Base-by-base conservation (phyloP, 495 filamentous ascomycete genomes). In the Xylaria castorea region DNA sequence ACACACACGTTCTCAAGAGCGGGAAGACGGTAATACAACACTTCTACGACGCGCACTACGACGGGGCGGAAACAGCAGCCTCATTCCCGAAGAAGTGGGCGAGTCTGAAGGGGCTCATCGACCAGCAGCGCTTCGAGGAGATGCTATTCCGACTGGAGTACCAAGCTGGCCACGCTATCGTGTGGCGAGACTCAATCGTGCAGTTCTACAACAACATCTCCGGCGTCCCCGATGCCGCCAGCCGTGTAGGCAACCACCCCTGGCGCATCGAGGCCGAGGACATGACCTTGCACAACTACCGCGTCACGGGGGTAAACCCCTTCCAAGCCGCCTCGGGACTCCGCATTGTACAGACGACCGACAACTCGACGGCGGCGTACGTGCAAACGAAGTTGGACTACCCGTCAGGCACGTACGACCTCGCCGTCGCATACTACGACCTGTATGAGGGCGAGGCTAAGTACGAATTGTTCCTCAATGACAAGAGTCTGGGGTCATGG, bases 11-110 rank as follows among this genome's bases (percentile, higher is more conserved):
- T 22, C 87, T 93, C 18, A 82, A 91, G 53, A 89, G 84, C 7
- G 89, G 90, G 9, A 88, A 91, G 78, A 91, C 90, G 0, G 90
- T 93, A 1, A 92, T 93, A 64, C 91, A 93, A 79, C 89, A 93
- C 77, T 92, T 93, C 76, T 93, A 93, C 76, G 88, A 93, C 73
- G 88, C 89, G 38, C 84, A 93, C 78, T 92, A 93, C 79, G 80
- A 73, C 20, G 91, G 91, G 20, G 86, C 87, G 25, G 85, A 82
- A 27, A 87, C 84, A 3, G 91, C 87, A 1, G 89, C 91, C 69
- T 85, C 82, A 0, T 92, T 92, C 76, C 76, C 83, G 0, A 53
- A 75, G 1, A 76, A 80, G 58, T 92, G 90, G 90, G 74, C 85
- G 44, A 79, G 83, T 3, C 81, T 93, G 0, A 70, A 84, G 27